Evolutionary conservation across 2,329 filamentous ascomycete species (phyloP), one percentile per base, ranked within the genome.

Genomic region (Aspergillus candidus): DNA sequence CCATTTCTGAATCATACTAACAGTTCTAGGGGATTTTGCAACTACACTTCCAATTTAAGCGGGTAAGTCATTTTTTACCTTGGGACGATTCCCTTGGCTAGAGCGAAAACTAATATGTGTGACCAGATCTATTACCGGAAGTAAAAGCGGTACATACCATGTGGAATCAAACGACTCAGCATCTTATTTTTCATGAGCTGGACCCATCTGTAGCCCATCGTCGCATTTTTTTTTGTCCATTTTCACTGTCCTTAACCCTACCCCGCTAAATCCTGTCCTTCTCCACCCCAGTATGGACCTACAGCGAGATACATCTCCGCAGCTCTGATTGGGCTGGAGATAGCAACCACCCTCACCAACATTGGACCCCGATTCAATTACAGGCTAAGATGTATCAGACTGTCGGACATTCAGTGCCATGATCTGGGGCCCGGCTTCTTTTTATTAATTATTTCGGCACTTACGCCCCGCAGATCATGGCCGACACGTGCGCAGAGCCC

Each of bases 31-130:
- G 91, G 41, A 95, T 97, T 57, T 73, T 98, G 46, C 90, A 96
- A 70, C 78, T 98, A 46, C 91, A 97, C 66, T 98, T 98, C 66
- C 90, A 96, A 67, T 96, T 97, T 76, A 98, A 97, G 69, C 94
- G 95, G 81, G 89, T 94, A 68, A 57, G 70, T 54, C 11, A 27
- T 36, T 15, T 41, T 27, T 27, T 27, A 27, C n/a, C 18, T 27
- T 35, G 13, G 15, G 32, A 18, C 13, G 14, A 47, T 17, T 45
- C 44, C 39, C 32, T 29, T 40, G 14, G 10, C 13, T 32, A 35
- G 32, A 34, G n/a, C 15, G 32, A 32, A 13, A 27, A 37, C 44
- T 51, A 41, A 52, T 30, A 35, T 6, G 22, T 12, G 17, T 11
- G 34, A 22, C 15, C 27, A 72, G 69, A 68, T 74, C 40, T 73